Conservation (phyloP, 805 yeast species). For the Zygoascus flipseniorum region DNA sequence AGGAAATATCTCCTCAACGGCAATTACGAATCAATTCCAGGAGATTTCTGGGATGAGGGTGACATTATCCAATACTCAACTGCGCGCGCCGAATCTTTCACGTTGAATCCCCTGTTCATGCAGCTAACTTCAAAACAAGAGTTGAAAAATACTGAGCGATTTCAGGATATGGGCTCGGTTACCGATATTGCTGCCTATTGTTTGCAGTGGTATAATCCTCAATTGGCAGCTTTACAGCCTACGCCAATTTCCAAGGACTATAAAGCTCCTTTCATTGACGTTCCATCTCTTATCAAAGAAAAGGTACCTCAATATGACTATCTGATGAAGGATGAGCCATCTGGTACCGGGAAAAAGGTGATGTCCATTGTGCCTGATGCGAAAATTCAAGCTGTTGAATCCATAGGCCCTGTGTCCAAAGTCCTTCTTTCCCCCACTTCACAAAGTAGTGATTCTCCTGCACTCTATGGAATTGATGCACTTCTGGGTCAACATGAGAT, state of each 20-base stretch:
- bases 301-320: background rate
- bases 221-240: background rate
- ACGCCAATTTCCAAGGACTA: background rate
- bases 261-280: background rate
- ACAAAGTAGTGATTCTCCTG: conserved; percentile 4
- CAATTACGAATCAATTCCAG: conserved; percentile 14
- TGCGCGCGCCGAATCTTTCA: conserved; percentile 28
- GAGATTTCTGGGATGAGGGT: conserved; percentile 29
- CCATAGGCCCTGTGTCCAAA: background rate
- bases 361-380: background rate
- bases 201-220: conserved; percentile 10
- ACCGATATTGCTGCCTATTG: conserved; percentile 32
- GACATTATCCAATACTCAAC: conserved; percentile 26
- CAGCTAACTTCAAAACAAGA: conserved; percentile 31
- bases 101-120: conserved; percentile 43
- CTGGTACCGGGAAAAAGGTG: background rate
- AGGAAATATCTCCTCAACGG: conserved; percentile 24
- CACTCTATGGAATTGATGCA: conserved; percentile 5
- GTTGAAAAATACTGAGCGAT: conserved; percentile 24
- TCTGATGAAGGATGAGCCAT: background rate
- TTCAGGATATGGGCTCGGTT: conserved; percentile 25
- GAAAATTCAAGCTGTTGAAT: background rate
- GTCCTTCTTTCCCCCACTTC: background rate
- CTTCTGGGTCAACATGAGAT: conserved; percentile 11
- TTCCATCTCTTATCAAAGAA: background rate